Conservation (phyloP, 352 stramenopile genomes). For the Phytophthora ramorum region DNA sequence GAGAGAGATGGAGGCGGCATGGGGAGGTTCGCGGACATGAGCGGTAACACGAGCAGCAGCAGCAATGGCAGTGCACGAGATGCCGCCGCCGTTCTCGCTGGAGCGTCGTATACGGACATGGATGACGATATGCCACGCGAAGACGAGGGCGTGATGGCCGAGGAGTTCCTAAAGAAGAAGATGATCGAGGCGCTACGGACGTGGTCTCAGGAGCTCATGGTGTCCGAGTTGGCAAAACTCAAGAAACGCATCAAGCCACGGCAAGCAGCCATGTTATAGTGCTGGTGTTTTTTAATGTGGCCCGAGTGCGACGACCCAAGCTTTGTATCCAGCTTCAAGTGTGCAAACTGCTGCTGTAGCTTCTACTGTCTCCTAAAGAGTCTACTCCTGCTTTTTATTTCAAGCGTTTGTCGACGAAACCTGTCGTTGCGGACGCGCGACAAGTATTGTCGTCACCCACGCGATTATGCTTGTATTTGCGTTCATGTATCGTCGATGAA, state of each 20-base stretch:
- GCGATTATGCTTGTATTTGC: background rate
- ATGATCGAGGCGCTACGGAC: constrained; percentile 73
- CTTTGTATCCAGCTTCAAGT: constrained; percentile 14
- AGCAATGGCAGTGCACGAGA: constrained; percentile 24
- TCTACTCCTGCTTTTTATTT: constrained; percentile 1
- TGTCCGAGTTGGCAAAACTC: constrained; percentile 68
- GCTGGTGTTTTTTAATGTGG: background rate
- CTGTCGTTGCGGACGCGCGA: background rate
- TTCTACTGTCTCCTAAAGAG: constrained; percentile 12
- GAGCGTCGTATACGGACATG: constrained; percentile 46
- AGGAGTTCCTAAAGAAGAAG: constrained; percentile 78
- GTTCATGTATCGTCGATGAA: background rate
- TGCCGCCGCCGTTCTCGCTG: constrained; percentile 21
- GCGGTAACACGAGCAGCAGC: constrained; percentile 24
- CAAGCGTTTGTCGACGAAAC: background rate
- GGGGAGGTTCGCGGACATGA: constrained; percentile 23
- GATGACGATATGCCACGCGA: constrained; percentile 30
- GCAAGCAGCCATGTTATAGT: constrained; percentile 62
- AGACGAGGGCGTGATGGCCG: constrained; percentile 50
- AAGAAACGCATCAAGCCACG: constrained; percentile 77
- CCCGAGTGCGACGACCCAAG: background rate
- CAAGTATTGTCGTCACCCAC: background rate
- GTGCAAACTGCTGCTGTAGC: constrained; percentile 10
- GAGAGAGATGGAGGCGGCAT: constrained; percentile 60
- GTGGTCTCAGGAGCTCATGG: constrained; percentile 80